A percentile compares a stretch with the other conserved stretches of the same genome.
phyloP scores from a whole-genome alignment of 345 rosid genomes.

The Toxicodendron radicans region DNA sequence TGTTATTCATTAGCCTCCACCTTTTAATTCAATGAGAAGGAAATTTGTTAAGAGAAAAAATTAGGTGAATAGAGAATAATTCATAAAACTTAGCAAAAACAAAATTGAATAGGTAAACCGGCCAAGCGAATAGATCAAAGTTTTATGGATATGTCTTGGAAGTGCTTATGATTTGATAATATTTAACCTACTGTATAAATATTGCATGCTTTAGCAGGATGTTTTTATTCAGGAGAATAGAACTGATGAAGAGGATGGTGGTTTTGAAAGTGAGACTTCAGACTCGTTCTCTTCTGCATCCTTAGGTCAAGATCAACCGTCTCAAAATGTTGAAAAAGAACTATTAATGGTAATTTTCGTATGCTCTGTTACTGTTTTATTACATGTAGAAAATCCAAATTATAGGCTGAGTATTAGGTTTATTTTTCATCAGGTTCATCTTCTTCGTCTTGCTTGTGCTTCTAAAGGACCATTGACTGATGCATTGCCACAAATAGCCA shows the following conservation, averaged over 20 bases:
- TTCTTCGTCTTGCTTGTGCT: constrained; percentile 81
- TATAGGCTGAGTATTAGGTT: constrained; percentile 8
- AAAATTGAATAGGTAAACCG: too few species aligned
- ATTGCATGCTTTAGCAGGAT: constrained; percentile 26
- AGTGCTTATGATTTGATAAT: background rate
- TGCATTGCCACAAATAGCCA: constrained; percentile 65
- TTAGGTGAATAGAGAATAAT: background rate
- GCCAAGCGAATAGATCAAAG: too few species aligned
- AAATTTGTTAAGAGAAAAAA: background rate
- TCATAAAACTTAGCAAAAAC: background rate
- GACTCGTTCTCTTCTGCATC: constrained; percentile 53
- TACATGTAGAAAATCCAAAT: constrained; percentile 12
- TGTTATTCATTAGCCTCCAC: background rate
- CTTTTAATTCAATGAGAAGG: background rate
- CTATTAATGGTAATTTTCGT: constrained; percentile 56
- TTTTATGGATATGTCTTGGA: background rate
- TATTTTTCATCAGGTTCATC: constrained; percentile 58
- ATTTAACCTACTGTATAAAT: background rate
- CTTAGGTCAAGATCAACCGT: constrained; percentile 40
- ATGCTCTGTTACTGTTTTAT: constrained; percentile 17
- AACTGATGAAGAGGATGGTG: constrained; percentile 37
- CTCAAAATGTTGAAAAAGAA: constrained; percentile 62
- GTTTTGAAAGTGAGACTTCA: constrained; percentile 40
- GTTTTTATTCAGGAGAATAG: constrained; percentile 23
- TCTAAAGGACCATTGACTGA: constrained; percentile 68